Evolutionary conservation across 257 asterid genomes (phyloP), one percentile per base, ranked within the genome.

Genomic region (Penstemon eatonii): DNA sequence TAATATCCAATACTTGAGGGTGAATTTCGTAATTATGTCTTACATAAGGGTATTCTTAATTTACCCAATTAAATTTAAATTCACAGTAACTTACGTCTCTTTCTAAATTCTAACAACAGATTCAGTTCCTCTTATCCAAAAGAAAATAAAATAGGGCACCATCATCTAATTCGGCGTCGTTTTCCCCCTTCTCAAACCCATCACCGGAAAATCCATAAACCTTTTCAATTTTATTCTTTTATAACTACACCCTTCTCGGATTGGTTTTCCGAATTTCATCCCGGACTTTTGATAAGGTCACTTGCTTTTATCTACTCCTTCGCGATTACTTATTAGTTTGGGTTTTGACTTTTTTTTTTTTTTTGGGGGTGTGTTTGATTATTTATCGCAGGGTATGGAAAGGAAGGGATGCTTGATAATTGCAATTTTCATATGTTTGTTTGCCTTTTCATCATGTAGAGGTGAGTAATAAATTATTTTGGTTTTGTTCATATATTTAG

Each of bases 391-490:
- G 86, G 77, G 69, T 37, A 85, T 85, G 90, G 86, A 67, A 58
- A 72, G 77, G 56, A 77, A 74, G 59, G 51, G 75, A 18, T 77
- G 67, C 63, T 42, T 82, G 76, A 74, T 76, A 38, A 40, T 78
- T 61, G 75, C 80, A 67, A 64, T 78, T 68, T 12, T 75, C 49
- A 0, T 74, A 1, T 78, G 75, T 59, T 69, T 77, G 51, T 62
- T 82, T 37, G 66, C 74, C n/a, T 78, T 73, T 37, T 71, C 87
- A 59, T 82, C 86, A 41, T 70, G 79, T 59, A 80, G 87, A 80
- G 90, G 90, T 84, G 63, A 47, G 3, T 63, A 9, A 4, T 19
- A 58, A 60, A 5, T 8, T 36, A 0, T 42, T 15, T 68, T 44
- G 43, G 49, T 19, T 57, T 33, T 56, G 49, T 13, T 15, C 33